phyloP scores from a whole-genome alignment of 495 filamentous ascomycete species.

The Barbatosphaeria neglecta region DNA sequence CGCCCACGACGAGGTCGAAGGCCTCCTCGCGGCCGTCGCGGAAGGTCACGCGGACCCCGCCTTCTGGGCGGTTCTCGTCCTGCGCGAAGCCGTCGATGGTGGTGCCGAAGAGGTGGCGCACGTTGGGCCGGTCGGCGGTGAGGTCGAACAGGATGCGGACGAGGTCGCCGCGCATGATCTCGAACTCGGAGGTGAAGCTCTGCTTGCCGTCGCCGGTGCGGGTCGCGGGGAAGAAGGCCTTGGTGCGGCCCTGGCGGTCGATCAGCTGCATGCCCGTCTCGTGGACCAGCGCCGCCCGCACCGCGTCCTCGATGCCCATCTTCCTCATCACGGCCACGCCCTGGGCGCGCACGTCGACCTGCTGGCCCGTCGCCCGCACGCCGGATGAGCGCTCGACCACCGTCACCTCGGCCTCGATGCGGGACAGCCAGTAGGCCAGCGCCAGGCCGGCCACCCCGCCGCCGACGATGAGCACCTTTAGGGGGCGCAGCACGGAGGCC shows the following conservation, averaged over 20 bases:
- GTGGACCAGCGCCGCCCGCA: constrained; percentile 23
- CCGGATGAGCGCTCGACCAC: constrained; percentile 36
- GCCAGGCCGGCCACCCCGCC: constrained; percentile 27
- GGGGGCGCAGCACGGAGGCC: constrained; percentile 7
- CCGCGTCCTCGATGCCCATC: constrained; percentile 36
- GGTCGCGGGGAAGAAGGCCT: constrained; percentile 25
- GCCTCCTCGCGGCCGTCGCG: constrained; percentile 14
- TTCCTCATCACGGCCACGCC: constrained; percentile 37
- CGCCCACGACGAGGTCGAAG: constrained; percentile 36
- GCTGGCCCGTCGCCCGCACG: constrained; percentile 36
- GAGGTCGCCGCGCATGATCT: constrained; percentile 44
- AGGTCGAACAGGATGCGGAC: constrained; percentile 30
- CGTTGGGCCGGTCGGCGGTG: constrained; percentile 26
- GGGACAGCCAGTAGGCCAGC: constrained; percentile 40
- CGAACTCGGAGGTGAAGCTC: constrained; percentile 38
- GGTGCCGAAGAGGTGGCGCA: constrained; percentile 34
- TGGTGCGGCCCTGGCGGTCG: constrained; percentile 19
- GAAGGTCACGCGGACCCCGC: constrained; percentile 25
- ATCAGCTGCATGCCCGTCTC: constrained; percentile 34
- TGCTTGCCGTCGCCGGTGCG: constrained; percentile 26
- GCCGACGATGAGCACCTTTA: constrained; percentile 17
- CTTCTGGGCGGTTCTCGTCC: constrained; percentile 4
- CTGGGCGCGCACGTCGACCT: constrained; percentile 35
- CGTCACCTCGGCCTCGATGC: constrained; percentile 35
- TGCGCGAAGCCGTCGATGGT: constrained; percentile 14